A percentile compares a stretch with the other conserved stretches of the same genome.
These are phyloP conservation scores for Symbiotaphrina buchneri DNA, from an alignment of 495 filamentous ascomycete genomes.

Conservation along the genomic window DNA sequence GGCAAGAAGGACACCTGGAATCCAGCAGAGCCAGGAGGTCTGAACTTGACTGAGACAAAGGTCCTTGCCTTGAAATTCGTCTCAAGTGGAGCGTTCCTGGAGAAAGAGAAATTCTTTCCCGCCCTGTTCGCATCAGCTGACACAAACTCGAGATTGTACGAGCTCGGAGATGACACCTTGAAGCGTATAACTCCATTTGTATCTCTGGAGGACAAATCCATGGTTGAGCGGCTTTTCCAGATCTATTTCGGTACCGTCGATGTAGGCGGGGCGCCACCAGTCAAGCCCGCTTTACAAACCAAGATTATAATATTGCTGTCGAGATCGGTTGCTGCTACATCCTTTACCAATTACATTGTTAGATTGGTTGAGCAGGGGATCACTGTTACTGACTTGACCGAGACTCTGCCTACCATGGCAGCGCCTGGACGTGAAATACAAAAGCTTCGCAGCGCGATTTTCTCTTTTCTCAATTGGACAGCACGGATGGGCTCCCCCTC, in stretches of 20 bases:
- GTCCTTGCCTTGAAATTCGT: slow-evolving; percentile 45
- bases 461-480: slow-evolving; percentile 74
- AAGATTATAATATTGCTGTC: slow-evolving; percentile 51
- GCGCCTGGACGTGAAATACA: slow-evolving; percentile 41
- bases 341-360: slow-evolving; percentile 37
- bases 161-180: slow-evolving; percentile 61
- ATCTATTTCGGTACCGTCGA: slow-evolving; percentile 36
- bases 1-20: slow-evolving; percentile 50
- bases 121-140: slow-evolving; percentile 66
- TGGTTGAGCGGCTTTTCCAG: slow-evolving; percentile 40
- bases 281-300: slow-evolving; percentile 46
- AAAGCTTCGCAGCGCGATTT: slow-evolving; percentile 62
- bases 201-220: slow-evolving; percentile 42
- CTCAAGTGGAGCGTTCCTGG: slow-evolving; percentile 61
- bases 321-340: slow-evolving; percentile 48
- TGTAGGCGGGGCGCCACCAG: slow-evolving; percentile 22
- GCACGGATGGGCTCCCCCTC: slow-evolving; percentile 44
- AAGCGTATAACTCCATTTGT: slow-evolving; percentile 44
- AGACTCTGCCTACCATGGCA: slow-evolving; percentile 19
- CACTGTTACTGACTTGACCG: slow-evolving; percentile 12
- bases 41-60: slow-evolving; percentile 49
- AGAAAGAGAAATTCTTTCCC: slow-evolving; percentile 61
- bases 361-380: slow-evolving; percentile 46
- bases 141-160: slow-evolving; percentile 56
- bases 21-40: slow-evolving; percentile 28